Conservation (phyloP, 1,139 yeast genomes). For the Candida anutae region DNA sequence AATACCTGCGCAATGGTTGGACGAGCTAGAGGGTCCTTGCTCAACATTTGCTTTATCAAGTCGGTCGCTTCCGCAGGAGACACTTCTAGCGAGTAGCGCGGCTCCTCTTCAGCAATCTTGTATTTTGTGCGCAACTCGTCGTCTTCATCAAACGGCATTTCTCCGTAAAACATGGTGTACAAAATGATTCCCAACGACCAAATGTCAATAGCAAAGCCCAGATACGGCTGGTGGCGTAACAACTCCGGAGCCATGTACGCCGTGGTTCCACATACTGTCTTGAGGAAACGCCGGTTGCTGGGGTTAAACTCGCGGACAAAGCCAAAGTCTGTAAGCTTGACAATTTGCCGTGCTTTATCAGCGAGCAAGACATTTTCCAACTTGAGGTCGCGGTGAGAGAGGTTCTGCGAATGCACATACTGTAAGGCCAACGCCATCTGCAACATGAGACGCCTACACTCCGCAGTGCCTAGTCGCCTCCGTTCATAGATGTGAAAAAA, state of each 20-base stretch:
- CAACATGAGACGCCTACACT: conserved; percentile 55
- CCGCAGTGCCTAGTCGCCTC: conserved; percentile 46
- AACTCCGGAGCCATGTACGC: conserved; percentile 97
- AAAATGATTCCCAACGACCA: conserved; percentile 94
- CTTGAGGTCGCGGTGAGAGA: conserved; percentile 87
- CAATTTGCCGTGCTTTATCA: conserved; percentile 44
- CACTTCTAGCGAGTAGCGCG: conserved; percentile 36
- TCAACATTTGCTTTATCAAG: conserved; percentile 47
- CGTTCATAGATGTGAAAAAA: conserved; percentile 62
- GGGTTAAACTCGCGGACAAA: conserved; percentile 74
- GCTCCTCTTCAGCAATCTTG: conserved; percentile 60
- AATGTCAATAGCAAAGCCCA: conserved; percentile 76
- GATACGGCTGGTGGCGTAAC: conserved; percentile 57
- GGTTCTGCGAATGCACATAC: conserved; percentile 73
- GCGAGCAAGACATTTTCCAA: conserved; percentile 73
- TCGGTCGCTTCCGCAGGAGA: conserved; percentile 42
- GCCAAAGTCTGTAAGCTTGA: conserved; percentile 87
- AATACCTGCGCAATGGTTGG: conserved; percentile 57
- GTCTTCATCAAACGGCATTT: conserved; percentile 88
- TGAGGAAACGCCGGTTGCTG: conserved; percentile 45
- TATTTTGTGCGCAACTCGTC: conserved; percentile 55
- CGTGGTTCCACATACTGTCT: conserved; percentile 89
- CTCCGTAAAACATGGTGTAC: conserved; percentile 81
- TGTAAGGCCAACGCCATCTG: conserved; percentile 80
- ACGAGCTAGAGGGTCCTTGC: conserved; percentile 60